A percentile compares a stretch with the other conserved stretches of the same genome.
These are phyloP conservation scores for Lablab purpureus DNA, from an alignment of 306 rosid genomes.

Conservation along the genomic window DNA sequence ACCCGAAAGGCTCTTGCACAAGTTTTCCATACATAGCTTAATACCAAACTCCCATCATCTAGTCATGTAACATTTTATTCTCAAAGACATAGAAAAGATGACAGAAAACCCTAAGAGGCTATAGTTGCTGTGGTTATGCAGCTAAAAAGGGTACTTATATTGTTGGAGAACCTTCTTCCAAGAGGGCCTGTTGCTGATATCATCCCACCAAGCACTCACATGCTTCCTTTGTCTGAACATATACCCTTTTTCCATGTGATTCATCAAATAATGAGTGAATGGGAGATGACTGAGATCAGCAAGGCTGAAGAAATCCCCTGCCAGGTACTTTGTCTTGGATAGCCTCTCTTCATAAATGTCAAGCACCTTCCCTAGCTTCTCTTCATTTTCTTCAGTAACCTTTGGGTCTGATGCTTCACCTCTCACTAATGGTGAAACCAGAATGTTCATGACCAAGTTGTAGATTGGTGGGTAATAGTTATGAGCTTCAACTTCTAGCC, in stretches of 20 bases:
- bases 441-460: conserved; percentile 28
- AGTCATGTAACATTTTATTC: background rate
- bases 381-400: conserved; percentile 28
- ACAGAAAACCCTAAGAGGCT: background rate
- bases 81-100: background rate
- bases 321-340: conserved; percentile 38
- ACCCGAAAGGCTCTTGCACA: too few species aligned
- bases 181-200: conserved; percentile 47
- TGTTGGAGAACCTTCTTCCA: conserved; percentile 42
- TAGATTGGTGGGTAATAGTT: conserved; percentile 35
- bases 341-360: conserved; percentile 44
- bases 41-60: too few species aligned
- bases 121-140: background rate
- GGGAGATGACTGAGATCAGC: conserved; percentile 51
- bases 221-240: conserved; percentile 38
- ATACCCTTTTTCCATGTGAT: conserved; percentile 3
- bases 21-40: too few species aligned
- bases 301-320: conserved; percentile 48
- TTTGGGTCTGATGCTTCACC: conserved; percentile 10
- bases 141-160: conserved; percentile 25
- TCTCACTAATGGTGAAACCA: background rate
- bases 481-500: conserved; percentile 48
- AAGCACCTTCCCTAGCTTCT: conserved; percentile 33
- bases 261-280: conserved; percentile 35
- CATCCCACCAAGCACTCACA: conserved; percentile 52